Conservation (phyloP, 331 rosid species). For the Cydonia oblonga region DNA sequence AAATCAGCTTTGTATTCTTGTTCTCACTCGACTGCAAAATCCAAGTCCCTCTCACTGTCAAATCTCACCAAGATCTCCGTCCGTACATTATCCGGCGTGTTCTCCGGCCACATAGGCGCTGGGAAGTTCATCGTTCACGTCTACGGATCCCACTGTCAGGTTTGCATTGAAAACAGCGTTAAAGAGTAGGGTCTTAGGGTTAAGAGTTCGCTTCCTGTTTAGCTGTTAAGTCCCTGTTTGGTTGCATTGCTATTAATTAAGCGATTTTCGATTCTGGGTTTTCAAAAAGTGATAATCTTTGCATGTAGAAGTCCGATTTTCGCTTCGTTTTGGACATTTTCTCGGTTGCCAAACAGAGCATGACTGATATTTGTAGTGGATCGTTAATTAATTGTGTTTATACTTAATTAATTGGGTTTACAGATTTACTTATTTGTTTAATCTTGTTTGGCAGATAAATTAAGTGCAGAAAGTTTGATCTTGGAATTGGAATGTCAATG, state of each 20-base stretch:
- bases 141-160: slow-evolving; percentile 8
- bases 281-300: neutral
- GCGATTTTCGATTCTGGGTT: neutral
- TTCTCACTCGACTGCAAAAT: neutral
- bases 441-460: neutral
- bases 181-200: neutral
- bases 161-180: slow-evolving; percentile 6
- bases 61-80: slow-evolving; percentile 23
- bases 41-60: neutral
- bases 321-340: neutral
- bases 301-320: neutral
- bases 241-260: slow-evolving; percentile 15
- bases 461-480: neutral
- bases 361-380: neutral
- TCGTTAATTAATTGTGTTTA: neutral
- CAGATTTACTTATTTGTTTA: neutral
- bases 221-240: neutral
- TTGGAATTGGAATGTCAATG: neutral
- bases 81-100: slow-evolving; percentile 18
- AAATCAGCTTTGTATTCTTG: slow-evolving; percentile 10
- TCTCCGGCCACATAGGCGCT: neutral
- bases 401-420: neutral
- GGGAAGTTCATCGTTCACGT: neutral
- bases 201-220: neutral
- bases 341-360: neutral